These are phyloP conservation scores for Ilex paraguariensis DNA, from an alignment of 305 asterid species.

Conservation along the genomic window DNA sequence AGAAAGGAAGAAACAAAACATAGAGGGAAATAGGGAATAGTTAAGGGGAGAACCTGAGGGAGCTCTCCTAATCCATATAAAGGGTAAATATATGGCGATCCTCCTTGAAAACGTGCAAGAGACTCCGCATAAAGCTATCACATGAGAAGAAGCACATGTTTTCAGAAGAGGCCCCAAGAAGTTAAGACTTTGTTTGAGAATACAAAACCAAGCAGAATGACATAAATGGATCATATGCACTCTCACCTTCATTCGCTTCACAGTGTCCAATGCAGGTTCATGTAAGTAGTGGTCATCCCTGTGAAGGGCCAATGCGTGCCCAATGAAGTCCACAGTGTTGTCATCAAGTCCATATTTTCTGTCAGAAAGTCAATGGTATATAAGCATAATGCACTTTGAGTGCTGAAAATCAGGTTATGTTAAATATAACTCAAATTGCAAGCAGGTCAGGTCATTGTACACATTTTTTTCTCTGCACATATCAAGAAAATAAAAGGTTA, in stretches of 20 bases:
- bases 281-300: constrained; percentile 79
- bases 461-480: too few relatives aligned
- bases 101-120: constrained; percentile 92
- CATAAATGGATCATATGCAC: not conserved
- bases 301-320: constrained; percentile 90
- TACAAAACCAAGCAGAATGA: constrained; percentile 9
- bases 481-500: too few relatives aligned
- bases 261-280: constrained; percentile 90
- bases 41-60: constrained; percentile 66
- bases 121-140: constrained; percentile 89
- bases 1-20: constrained; percentile 1
- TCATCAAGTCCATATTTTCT: constrained; percentile 94
- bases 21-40: not conserved
- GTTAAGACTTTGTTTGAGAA: not conserved
- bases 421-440: too few relatives aligned
- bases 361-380: constrained; percentile 21
- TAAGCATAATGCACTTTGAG: constrained; percentile 1
- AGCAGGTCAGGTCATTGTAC: too few relatives aligned
- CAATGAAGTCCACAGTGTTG: constrained; percentile 87
- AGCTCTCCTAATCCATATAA: constrained; percentile 96
- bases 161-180: not conserved
- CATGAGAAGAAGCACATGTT: constrained; percentile 17
- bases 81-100: constrained; percentile 97
- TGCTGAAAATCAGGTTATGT: too few relatives aligned
- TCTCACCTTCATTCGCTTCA: constrained; percentile 84